These are phyloP conservation scores for Penicillium psychrofluorescens DNA, from an alignment of 495 filamentous ascomycete genomes.

Conservation along the genomic window DNA sequence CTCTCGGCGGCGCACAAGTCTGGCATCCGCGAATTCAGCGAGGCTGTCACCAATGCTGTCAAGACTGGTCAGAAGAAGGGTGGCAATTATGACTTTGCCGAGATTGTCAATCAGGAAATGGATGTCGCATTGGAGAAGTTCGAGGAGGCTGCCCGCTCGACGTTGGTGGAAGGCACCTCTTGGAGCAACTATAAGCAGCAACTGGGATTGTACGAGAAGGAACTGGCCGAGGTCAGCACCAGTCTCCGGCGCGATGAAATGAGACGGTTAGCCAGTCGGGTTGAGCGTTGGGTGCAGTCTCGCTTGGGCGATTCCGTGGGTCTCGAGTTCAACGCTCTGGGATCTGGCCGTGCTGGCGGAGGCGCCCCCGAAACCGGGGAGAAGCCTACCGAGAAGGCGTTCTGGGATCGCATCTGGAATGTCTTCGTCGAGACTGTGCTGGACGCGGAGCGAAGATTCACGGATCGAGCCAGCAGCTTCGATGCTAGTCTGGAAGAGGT, in stretches of 20 bases:
- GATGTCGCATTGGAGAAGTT: constrained; percentile 66
- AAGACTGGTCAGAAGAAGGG: constrained; percentile 89
- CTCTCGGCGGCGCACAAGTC: constrained; percentile 80
- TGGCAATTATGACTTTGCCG: constrained; percentile 83
- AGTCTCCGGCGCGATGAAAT: constrained; percentile 88
- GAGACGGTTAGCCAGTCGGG: constrained; percentile 78
- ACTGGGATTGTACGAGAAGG: constrained; percentile 58
- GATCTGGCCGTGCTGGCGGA: constrained; percentile 72
- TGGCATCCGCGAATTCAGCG: constrained; percentile 79
- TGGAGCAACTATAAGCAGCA: constrained; percentile 75
- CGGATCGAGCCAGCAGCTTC: constrained; percentile 82
- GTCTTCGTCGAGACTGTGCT: constrained; percentile 77
- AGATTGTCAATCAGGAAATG: constrained; percentile 83
- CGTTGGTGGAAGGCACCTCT: constrained; percentile 65
- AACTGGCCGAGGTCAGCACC: constrained; percentile 77
- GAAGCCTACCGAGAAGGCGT: constrained; percentile 68
- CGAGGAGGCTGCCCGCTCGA: constrained; percentile 64
- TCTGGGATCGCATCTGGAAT: constrained; percentile 95
- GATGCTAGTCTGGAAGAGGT: constrained; percentile 89
- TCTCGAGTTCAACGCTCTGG: constrained; percentile 89
- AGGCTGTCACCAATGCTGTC: constrained; percentile 74
- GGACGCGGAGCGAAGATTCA: constrained; percentile 78
- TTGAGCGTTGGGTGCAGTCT: constrained; percentile 88
- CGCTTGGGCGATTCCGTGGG: constrained; percentile 82
- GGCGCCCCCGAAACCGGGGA: constrained; percentile 73